These are phyloP conservation scores for Xylaria sp. DNA, from an alignment of 2,329 filamentous ascomycete species.

Conservation along the genomic window DNA sequence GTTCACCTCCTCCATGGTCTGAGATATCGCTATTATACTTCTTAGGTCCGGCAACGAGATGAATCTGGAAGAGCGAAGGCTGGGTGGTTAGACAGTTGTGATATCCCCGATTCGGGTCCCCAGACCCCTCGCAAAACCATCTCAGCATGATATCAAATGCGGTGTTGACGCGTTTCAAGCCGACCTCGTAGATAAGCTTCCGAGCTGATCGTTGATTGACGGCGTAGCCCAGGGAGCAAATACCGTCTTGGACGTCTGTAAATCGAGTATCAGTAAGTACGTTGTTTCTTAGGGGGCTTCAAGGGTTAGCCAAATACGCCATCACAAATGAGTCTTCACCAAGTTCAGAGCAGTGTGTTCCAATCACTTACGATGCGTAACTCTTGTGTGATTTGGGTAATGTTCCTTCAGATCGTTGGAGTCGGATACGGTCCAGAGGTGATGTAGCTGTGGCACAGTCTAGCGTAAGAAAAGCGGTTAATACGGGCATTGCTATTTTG, in stretches of 20 bases:
- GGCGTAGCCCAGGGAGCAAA: conserved; percentile 58
- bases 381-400: conserved; percentile 56
- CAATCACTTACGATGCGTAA: conserved; percentile 50
- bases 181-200: conserved; percentile 56
- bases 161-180: conserved; percentile 53
- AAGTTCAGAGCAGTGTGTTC: not conserved
- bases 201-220: conserved; percentile 57
- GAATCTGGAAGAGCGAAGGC: conserved; percentile 59
- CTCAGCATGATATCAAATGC: conserved; percentile 58
- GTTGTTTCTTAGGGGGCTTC: not conserved
- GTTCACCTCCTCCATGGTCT: conserved; percentile 47
- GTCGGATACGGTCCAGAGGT: conserved; percentile 51
- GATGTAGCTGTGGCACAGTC: conserved; percentile 50
- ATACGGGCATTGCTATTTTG: not conserved
- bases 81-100: conserved; percentile 55
- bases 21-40: conserved; percentile 53
- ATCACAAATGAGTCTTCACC: not conserved
- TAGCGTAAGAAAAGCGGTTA: conserved; percentile 31
- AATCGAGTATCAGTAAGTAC: not conserved
- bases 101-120: conserved; percentile 46
- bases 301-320: not conserved
- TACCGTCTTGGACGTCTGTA: conserved; percentile 50
- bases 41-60: conserved; percentile 53
- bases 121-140: conserved; percentile 57
- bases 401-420: conserved; percentile 51